Percentiles rank a stretch among this genome's conserved stretches.
Evolutionary conservation across 768 basidiomycete genomes (phyloP).

Genomic region (Pleurotus pulmonarius): DNA sequence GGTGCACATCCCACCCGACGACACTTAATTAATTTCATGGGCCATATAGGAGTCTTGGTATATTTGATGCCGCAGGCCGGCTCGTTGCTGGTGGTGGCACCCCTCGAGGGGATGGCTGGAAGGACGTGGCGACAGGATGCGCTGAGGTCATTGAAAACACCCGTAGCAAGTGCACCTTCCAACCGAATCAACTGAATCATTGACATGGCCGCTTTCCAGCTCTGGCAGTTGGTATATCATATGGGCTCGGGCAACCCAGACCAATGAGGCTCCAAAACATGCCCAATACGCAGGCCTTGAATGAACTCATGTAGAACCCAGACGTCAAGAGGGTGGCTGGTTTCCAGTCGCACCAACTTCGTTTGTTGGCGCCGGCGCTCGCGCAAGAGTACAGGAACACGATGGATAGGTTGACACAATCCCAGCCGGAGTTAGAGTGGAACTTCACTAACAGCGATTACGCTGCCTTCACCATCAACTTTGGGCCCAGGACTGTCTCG

Average conservation of each 20-base stretch:
- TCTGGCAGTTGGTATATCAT: not conserved
- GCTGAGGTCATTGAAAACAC: not conserved
- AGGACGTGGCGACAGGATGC: not conserved
- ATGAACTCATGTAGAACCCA: not conserved
- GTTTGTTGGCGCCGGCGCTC: not conserved
- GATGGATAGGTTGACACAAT: not conserved
- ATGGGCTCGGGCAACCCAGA: not conserved
- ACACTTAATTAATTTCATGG: not conserved
- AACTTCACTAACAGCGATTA: constrained; percentile 17
- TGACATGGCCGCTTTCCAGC: not conserved
- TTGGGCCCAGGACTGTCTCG: constrained; percentile 16
- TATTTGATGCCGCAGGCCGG: not conserved
- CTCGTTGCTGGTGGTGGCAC: not conserved
- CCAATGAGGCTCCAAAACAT: not conserved
- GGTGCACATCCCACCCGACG: not conserved
- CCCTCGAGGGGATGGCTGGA: not conserved
- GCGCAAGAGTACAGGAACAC: not conserved
- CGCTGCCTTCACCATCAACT: constrained; percentile 22
- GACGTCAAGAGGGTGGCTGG: not conserved
- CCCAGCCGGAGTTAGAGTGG: not conserved
- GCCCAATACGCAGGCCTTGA: not conserved
- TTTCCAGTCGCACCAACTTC: not conserved
- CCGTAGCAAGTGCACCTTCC: not conserved
- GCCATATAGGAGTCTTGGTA: not conserved
- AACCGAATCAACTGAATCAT: not conserved